Evolutionary conservation across 768 basidiomycete genomes (phyloP).

Genomic region (Arthromyces matolae): DNA sequence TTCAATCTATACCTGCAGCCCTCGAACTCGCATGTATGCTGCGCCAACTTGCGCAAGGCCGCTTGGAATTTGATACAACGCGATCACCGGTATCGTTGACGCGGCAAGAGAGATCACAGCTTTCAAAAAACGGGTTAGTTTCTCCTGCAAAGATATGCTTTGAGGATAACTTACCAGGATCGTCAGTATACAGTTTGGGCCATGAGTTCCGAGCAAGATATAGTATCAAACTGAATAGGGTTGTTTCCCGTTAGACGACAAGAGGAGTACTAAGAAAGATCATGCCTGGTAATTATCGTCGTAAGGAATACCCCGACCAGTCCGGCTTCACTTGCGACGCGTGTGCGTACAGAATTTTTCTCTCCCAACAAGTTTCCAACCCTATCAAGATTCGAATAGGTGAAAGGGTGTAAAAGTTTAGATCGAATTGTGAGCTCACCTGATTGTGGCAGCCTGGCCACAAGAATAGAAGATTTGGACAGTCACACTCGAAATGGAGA

Average conservation of each 20-base stretch:
- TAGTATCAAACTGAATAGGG: not conserved
- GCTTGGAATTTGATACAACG: conserved; percentile 81
- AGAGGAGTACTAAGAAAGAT: too few species aligned
- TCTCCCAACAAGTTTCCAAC: conserved; percentile 9
- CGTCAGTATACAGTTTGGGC: conserved; percentile 70
- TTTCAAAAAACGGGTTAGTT: conserved; percentile 11
- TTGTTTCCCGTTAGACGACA: too few species aligned
- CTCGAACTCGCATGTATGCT: conserved; percentile 78
- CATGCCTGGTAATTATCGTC: not conserved
- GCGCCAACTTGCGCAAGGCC: conserved; percentile 59
- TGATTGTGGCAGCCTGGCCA: conserved; percentile 76
- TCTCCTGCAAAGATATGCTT: not conserved
- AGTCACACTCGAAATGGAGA: too few species aligned
- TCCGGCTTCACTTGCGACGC: conserved; percentile 41
- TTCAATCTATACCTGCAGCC: conserved; percentile 55
- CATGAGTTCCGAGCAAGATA: conserved; percentile 29
- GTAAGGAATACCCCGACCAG: conserved; percentile 40
- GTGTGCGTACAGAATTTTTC: conserved; percentile 5
- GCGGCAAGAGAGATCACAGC: conserved; percentile 61
- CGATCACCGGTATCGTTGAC: conserved; percentile 65
- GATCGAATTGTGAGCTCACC: conserved; percentile 36
- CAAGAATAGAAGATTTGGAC: conserved; percentile 82
- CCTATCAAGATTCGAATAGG: not conserved
- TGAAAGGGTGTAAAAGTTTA: not conserved
- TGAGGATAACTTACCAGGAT: conserved; percentile 40